Percentiles rank a stretch among this genome's conserved stretches.
Evolutionary conservation across 176 grass and related monocot genomes (phyloP).

Genomic region (Carex myosuroides): DNA sequence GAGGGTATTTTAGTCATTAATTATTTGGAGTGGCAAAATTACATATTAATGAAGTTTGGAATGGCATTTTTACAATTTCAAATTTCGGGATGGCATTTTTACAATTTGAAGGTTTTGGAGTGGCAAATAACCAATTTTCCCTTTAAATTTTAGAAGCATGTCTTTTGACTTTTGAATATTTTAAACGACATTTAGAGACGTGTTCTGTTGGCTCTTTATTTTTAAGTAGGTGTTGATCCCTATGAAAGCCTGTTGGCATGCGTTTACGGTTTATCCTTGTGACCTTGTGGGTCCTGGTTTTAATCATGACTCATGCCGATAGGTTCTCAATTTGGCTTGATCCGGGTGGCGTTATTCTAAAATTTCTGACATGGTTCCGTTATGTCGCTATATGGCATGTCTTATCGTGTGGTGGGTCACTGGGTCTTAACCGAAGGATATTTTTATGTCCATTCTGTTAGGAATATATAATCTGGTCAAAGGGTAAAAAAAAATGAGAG

Average conservation of each 20-base stretch:
- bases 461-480: not conserved
- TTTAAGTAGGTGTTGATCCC: not conserved
- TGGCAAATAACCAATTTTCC: too few species aligned
- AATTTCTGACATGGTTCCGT: not conserved
- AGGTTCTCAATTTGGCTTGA: not conserved
- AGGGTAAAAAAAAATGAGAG: not conserved
- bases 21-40: too few species aligned
- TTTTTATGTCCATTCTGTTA: not conserved
- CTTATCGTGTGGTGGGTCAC: not conserved
- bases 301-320: not conserved
- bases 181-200: not conserved
- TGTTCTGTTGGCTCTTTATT: not conserved
- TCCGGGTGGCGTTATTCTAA: not conserved
- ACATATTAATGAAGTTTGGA: too few species aligned
- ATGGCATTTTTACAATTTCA: too few species aligned
- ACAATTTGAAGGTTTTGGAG: too few species aligned
- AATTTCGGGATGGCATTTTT: too few species aligned
- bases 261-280: not conserved
- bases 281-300: not conserved
- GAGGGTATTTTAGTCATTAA: too few species aligned
- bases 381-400: not conserved
- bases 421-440: not conserved
- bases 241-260: too few species aligned
- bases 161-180: not conserved
- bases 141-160: constrained; percentile 7